These are phyloP conservation scores for Diaporthe caulivora DNA, from an alignment of 2,329 filamentous ascomycete genomes.

Conservation along the genomic window DNA sequence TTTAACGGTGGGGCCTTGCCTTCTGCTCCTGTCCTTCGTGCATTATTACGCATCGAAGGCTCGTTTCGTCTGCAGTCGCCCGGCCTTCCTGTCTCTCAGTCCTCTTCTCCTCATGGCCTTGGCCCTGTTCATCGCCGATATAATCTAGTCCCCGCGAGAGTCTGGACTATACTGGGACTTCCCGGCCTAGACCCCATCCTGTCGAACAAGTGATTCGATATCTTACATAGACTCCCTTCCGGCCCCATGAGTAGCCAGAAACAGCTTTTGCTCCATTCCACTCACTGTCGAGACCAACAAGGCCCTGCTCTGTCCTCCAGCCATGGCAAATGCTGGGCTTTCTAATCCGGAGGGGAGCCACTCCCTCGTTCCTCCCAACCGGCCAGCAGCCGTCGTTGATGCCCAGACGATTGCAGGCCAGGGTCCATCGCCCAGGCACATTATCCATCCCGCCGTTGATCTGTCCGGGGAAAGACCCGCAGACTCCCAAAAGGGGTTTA, in stretches of 20 bases:
- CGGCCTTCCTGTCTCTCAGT: slow-evolving; percentile 10
- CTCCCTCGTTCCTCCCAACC: slow-evolving; percentile 9
- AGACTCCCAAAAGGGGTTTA: slow-evolving; percentile 31
- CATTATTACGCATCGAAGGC: slow-evolving; percentile 30
- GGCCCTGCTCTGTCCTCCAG: slow-evolving; percentile 15
- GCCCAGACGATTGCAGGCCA: slow-evolving; percentile 35
- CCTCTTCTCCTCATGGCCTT: slow-evolving; percentile 8
- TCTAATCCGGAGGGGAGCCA: slow-evolving; percentile 20
- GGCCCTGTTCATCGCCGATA: slow-evolving; percentile 17
- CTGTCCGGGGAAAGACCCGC: slow-evolving; percentile 35
- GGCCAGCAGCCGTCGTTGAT: slow-evolving; percentile 20
- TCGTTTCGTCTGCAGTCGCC: slow-evolving; percentile 26
- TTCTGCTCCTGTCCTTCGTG: slow-evolving; percentile 13
- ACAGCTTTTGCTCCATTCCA: not conserved
- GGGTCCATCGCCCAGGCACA: slow-evolving; percentile 20
- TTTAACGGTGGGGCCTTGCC: slow-evolving; percentile 28
- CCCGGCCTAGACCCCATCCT: not conserved
- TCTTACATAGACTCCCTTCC: not conserved
- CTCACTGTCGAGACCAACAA: slow-evolving; percentile 4
- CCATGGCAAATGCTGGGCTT: slow-evolving; percentile 22
- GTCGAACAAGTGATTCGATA: slow-evolving; percentile 27
- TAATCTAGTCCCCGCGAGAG: slow-evolving; percentile 16
- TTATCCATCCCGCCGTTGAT: slow-evolving; percentile 6
- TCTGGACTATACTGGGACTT: slow-evolving; percentile 17
- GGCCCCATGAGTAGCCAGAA: slow-evolving; percentile 29